Percentiles rank a stretch among this genome's conserved stretches.
These are phyloP conservation scores for Trichoderma pleuroti DNA, from an alignment of 2,329 filamentous ascomycete species.

Conservation along the genomic window DNA sequence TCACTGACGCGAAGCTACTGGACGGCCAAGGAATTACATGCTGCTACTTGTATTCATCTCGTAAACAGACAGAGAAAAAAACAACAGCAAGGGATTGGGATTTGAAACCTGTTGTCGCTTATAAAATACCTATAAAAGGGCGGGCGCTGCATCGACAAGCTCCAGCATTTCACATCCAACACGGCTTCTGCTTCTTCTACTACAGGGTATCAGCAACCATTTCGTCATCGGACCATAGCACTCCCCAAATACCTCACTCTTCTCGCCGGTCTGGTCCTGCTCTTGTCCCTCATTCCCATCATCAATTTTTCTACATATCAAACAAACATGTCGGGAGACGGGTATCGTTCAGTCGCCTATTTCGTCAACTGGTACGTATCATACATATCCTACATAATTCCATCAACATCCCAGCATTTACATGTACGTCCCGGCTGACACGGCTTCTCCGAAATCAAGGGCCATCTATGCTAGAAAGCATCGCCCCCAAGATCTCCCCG, in stretches of 20 bases:
- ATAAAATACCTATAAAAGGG: neutral
- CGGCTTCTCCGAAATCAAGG: conserved; percentile 38
- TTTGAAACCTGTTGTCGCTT: neutral
- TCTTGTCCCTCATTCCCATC: conserved; percentile 9
- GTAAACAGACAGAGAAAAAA: neutral
- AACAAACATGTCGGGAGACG: conserved; percentile 39
- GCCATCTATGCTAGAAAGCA: conserved; percentile 85
- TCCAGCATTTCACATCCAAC: neutral
- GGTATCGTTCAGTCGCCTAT: conserved; percentile 67
- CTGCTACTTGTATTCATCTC: neutral
- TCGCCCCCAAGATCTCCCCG: conserved; percentile 78
- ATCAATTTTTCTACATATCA: neutral
- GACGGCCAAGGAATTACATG: neutral
- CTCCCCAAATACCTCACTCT: conserved; percentile 4
- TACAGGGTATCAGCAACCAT: neutral
- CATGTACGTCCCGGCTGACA: neutral
- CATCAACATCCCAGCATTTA: neutral
- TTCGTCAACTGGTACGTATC: conserved; percentile 62
- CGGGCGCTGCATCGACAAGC: neutral
- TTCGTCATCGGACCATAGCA: neutral
- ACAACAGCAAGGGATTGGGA: neutral
- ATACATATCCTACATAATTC: neutral
- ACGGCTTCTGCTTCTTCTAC: neutral
- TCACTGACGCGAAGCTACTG: neutral
- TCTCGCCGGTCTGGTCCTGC: neutral